Evolutionary conservation across 768 basidiomycete species (phyloP), one percentile per base, ranked within the genome.

Genomic region (Austroboletus eburneus): DNA sequence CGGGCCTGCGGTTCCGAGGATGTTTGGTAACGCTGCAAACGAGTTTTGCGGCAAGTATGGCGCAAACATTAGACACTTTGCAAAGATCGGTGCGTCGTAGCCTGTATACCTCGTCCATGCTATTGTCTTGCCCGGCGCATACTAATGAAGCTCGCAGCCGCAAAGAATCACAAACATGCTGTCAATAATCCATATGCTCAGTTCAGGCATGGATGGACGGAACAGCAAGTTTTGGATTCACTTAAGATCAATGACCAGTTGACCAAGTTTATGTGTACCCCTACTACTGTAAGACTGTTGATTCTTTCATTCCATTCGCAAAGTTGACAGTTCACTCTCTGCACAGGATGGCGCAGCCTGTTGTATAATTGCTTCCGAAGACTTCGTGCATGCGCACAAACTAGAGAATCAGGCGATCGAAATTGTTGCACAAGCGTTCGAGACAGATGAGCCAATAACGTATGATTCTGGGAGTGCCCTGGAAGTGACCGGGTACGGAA

Each of bases 361-460:
- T 56, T 85, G 83, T 48, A 74, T 91, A 48, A 72, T 91, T 20
- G 86, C 83, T 14, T 87, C 85, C 0, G 88, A 90, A 62, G 77
- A 75, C 27, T 91, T 91, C 55, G 85, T 91, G 6, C 82, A 77
- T 39, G 63, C 68, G 4, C 81, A 89, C 57, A 69, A 71, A 18
- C 77, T 90, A 9, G 82, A 89, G 66, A 91, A 90, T 57, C 88
- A 91, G 58, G 87, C 87, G 8, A 87, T 90, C 46, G 89, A 91
- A 59, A 81, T 92, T 33, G 80, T 85, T 18, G 75, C 80, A 0
- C 76, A 77, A 50, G 74, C 72, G 2, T 65, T 90, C 32, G 68
- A 72, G 22, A 91, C 89, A 0, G 90, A 91, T 50, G 71, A 74
- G 13, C 70, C 79, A 3, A 62, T 63, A 8, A 75, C 83, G 1